Evolutionary conservation across 1,284 basidiomycete genomes (phyloP).

Genomic region (Marasmius fiardii): DNA sequence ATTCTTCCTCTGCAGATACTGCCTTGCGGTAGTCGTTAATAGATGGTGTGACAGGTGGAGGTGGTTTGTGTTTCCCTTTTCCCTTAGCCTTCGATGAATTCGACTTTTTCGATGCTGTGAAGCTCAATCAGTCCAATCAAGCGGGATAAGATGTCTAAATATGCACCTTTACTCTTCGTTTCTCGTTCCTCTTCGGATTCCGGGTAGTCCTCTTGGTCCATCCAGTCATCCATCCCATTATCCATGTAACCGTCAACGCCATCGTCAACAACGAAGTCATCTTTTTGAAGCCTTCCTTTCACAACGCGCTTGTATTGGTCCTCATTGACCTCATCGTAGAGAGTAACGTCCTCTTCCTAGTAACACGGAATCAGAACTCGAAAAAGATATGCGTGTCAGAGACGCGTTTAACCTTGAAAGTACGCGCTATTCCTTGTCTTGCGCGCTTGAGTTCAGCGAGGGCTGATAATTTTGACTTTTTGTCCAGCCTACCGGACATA

Average conservation of each 20-base stretch:
- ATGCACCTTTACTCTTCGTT: slow-evolving; percentile 42
- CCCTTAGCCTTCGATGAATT: slow-evolving; percentile 35
- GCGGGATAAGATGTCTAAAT: not conserved
- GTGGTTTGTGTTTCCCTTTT: slow-evolving; percentile 30
- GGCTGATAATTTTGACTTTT: slow-evolving; percentile 35
- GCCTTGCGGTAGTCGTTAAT: slow-evolving; percentile 76
- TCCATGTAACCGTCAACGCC: slow-evolving; percentile 92
- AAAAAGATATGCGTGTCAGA: not conserved
- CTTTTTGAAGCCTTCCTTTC: slow-evolving; percentile 78
- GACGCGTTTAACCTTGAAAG: slow-evolving; percentile 36
- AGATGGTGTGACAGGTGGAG: slow-evolving; percentile 52
- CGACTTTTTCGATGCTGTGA: slow-evolving; percentile 39
- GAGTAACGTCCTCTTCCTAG: slow-evolving; percentile 61
- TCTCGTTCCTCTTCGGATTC: slow-evolving; percentile 37
- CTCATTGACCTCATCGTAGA: slow-evolving; percentile 94
- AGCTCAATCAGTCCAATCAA: not conserved
- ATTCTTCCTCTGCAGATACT: slow-evolving; percentile 74
- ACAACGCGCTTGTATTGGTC: slow-evolving; percentile 90
- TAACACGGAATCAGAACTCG: not conserved
- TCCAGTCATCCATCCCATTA: slow-evolving; percentile 95
- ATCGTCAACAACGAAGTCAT: slow-evolving; percentile 97
- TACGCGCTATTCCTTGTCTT: slow-evolving; percentile 45
- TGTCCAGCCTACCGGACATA: slow-evolving; percentile 29
- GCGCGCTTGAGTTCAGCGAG: slow-evolving; percentile 49
- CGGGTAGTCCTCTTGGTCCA: slow-evolving; percentile 46